Conservation (phyloP, 2,329 filamentous ascomycete genomes). For the Xylaria hypoxylon region DNA sequence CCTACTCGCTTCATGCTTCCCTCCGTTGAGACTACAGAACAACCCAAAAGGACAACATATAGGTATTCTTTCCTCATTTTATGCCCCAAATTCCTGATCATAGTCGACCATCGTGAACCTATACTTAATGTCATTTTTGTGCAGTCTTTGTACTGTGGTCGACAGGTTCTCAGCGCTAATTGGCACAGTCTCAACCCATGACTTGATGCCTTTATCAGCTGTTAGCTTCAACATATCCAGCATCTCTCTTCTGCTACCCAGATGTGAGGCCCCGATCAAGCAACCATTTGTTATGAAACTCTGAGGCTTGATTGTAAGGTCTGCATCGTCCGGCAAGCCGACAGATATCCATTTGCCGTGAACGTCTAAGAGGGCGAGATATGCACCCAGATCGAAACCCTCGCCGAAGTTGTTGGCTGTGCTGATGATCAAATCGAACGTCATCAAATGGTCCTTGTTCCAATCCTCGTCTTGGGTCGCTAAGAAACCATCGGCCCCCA, state of each 20-base stretch:
- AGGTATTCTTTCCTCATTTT: constrained; percentile 21
- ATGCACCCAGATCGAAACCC: constrained; percentile 75
- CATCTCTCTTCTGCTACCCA: constrained; percentile 77
- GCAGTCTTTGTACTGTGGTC: constrained; percentile 75
- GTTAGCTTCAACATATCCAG: constrained; percentile 78
- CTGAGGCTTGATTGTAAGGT: constrained; percentile 78
- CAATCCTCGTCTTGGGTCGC: constrained; percentile 69
- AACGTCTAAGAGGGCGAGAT: constrained; percentile 83
- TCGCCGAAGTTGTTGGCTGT: constrained; percentile 75
- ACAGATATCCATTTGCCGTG: constrained; percentile 85
- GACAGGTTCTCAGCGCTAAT: constrained; percentile 79
- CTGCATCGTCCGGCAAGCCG: constrained; percentile 81
- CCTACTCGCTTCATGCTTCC: not conserved
- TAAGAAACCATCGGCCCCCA: constrained; percentile 72
- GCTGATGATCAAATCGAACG: constrained; percentile 82
- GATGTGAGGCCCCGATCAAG: constrained; percentile 76
- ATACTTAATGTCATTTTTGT: constrained; percentile 78
- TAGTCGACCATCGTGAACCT: constrained; percentile 80
- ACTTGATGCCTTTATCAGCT: constrained; percentile 74
- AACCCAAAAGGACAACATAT: not conserved
- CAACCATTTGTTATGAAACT: constrained; percentile 80
- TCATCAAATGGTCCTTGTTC: constrained; percentile 68
- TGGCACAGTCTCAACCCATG: constrained; percentile 79
- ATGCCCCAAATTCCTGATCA: constrained; percentile 73
- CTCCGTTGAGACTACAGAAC: not conserved